Evolutionary conservation across 352 stramenopile genomes (phyloP), one percentile per base, ranked within the genome.

Genomic region (Phytophthora parvispora): DNA sequence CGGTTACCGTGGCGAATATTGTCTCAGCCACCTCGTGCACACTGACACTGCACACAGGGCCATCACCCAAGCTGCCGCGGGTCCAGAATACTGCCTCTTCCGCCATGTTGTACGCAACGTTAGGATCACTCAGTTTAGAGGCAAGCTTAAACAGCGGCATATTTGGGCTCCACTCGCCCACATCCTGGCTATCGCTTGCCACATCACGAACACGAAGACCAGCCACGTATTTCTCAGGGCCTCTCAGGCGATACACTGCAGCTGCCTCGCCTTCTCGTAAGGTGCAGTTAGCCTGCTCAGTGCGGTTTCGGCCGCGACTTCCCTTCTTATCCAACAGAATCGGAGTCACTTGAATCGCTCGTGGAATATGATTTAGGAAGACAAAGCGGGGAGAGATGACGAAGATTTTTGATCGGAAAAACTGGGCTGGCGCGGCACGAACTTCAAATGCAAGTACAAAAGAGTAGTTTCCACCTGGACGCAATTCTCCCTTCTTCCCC

Each of bases 401-500:
- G 28, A 95, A 67, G 40, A 97, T 91, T 73, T 95, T 96, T 9
- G 90, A 91, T 6, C 87, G 76, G 65, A 88, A 91, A 51, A 96
- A 97, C 61, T 96, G 90, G 1, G 77, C 83, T 36, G 90, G 89
- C 18, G 87, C 90, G 5, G 86, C 90, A n/a, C 85, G 75, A 6
- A 95, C 71, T 66, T 96, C 87, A 64, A 89, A 97, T 47, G 88
- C 86, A 43, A 97, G 72, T 45, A 96, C 82, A 31, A 92, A 97
- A 13, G 78, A 83, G 10, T 81, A 89, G 48, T 89, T 75, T 16
- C 75, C 72, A 55, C 60, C 72, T 16, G 80, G 75, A 15, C 78
- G 68, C 38, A 97, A 20, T 58, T 96, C 88, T 45, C 87, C 87
- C 29, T 84, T 87, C n/a, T 80, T 94, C 8, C 90, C 84, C 18